Evolutionary conservation across 2,329 filamentous ascomycete species (phyloP).

Genomic region (Coniochaeta hoffmannii): DNA sequence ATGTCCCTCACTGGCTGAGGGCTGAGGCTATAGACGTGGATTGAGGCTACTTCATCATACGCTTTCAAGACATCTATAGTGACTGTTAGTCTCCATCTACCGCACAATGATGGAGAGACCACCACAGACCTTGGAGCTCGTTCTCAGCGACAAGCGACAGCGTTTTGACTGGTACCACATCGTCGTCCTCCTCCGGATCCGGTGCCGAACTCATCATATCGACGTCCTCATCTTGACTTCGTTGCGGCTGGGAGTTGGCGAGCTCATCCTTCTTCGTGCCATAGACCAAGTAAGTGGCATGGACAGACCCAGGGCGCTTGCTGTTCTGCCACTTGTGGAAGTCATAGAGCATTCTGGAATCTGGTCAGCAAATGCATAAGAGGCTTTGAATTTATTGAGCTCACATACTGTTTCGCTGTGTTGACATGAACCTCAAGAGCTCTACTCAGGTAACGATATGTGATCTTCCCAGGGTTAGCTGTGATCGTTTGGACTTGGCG

Average conservation of each 20-base stretch:
- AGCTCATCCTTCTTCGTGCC: constrained; percentile 50
- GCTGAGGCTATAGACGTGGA: constrained; percentile 84
- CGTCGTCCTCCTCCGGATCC: constrained; percentile 40
- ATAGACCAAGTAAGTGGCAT: constrained; percentile 86
- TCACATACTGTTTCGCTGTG: constrained; percentile 73
- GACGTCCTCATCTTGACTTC: constrained; percentile 52
- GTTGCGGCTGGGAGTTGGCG: constrained; percentile 10
- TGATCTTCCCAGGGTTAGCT: constrained; percentile 51
- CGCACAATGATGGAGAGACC: not conserved
- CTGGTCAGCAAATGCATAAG: not conserved
- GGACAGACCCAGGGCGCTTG: constrained; percentile 65
- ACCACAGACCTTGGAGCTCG: constrained; percentile 54
- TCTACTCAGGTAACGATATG: constrained; percentile 78
- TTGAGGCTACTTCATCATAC: constrained; percentile 67
- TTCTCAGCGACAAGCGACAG: constrained; percentile 67
- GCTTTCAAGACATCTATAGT: constrained; percentile 54
- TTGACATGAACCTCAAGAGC: constrained; percentile 80
- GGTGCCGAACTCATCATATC: constrained; percentile 62
- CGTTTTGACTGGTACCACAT: constrained; percentile 45
- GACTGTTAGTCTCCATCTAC: constrained; percentile 8
- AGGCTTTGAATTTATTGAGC: not conserved
- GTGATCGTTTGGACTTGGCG: not conserved
- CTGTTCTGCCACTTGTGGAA: constrained; percentile 74
- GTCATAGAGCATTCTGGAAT: constrained; percentile 70
- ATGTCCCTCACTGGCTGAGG: constrained; percentile 63